Base-by-base conservation (phyloP, 768 basidiomycete species). In the Psilocybe cubensis region DNA sequence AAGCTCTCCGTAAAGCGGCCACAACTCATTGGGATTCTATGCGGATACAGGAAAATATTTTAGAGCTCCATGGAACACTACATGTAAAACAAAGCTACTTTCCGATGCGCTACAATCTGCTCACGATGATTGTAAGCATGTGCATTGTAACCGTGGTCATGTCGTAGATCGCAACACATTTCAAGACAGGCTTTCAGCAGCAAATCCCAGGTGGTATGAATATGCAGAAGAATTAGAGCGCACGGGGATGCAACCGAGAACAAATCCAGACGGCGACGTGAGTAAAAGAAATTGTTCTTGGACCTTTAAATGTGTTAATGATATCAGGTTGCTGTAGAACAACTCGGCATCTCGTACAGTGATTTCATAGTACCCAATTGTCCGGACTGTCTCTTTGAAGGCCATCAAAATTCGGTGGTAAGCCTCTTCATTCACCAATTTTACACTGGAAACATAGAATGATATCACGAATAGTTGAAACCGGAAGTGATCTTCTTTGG, bases 221-320 rank as follows among this genome's bases (percentile, higher is more conserved):
- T 89, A 83, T 64, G 79, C 83, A 17, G 84, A 88, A 54, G 84
- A 88, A 42, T 70, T 89, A 46, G 85, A 87, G 67, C 72, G 72
- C 24, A 80, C 79, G 0, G 84, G 86, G 4, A 70, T 73, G 42
- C 80, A 83, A 54, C 88, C 83, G 1, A 81, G 92, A 56, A 96
- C 91, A 23, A 96, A 96, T 69, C 95, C 95, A 10, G 95, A 96
- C 63, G 95, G 95, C 69, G 95, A 97, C 75, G 95, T 92, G 63
- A 56, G 82, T 79, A 25, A 21, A 53, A 42, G 27, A 17, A 44
- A 31, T 5, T 47, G 29, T 17, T 21, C 12, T 48, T 54, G 35
- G 47, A 18, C 52, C 38, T 31, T 56, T 35, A 29, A 42, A 9
- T 10, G 10, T 27, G 18, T 25, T 48, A 42, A 49, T 54, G 41